Conservation (phyloP, 2,329 filamentous ascomycete genomes). For the Fonsecaea pedrosoi region DNA sequence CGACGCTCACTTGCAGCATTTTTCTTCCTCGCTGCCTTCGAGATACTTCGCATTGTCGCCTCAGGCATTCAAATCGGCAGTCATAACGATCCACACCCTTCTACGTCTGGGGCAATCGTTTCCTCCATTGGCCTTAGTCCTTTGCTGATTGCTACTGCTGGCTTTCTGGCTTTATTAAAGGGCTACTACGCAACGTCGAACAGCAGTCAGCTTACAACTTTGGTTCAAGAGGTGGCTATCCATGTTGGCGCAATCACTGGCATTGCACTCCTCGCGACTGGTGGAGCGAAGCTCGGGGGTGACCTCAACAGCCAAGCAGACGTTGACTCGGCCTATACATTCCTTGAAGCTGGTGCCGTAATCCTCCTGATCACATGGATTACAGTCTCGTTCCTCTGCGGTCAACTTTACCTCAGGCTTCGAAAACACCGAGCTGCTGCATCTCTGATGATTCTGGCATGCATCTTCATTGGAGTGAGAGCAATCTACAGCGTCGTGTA, state of each 20-base stretch:
- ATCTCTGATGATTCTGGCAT: slow-evolving; percentile 9
- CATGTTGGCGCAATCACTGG: slow-evolving; percentile 25
- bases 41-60: slow-evolving; percentile 47
- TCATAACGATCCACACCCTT: slow-evolving; percentile 24
- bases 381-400: slow-evolving; percentile 5
- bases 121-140: slow-evolving; percentile 51
- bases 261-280: slow-evolving; percentile 21
- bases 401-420: slow-evolving; percentile 18
- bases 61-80: slow-evolving; percentile 42
- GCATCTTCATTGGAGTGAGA: slow-evolving; percentile 24
- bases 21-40: slow-evolving; percentile 50
- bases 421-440: not conserved
- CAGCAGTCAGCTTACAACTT: not conserved
- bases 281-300: slow-evolving; percentile 20
- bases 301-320: slow-evolving; percentile 5
- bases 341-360: slow-evolving; percentile 18
- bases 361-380: slow-evolving; percentile 25
- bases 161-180: slow-evolving; percentile 49
- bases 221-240: slow-evolving; percentile 5
- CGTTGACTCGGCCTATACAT: slow-evolving; percentile 18
- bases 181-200: slow-evolving; percentile 22
- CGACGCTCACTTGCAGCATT: slow-evolving; percentile 48
- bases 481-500: slow-evolving; percentile 28
- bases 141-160: slow-evolving; percentile 42
- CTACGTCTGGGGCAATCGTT: slow-evolving; percentile 46